These are phyloP conservation scores for Crataegus laevigata DNA, from an alignment of 306 rosid genomes.

Conservation along the genomic window DNA sequence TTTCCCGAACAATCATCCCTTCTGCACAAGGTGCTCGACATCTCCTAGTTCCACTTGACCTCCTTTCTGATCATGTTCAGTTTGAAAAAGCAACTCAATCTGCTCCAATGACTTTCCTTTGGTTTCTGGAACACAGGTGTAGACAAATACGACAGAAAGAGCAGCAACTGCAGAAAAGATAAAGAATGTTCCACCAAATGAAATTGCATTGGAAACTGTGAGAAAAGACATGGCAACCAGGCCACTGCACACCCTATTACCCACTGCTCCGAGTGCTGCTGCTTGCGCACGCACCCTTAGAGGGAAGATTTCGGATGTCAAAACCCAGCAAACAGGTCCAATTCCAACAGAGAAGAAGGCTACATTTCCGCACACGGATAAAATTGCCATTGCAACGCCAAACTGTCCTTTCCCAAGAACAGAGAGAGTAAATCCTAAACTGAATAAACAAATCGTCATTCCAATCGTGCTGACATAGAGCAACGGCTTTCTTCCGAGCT, in stretches of 20 bases:
- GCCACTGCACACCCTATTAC: constrained; percentile 72
- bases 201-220: constrained; percentile 45
- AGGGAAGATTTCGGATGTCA: constrained; percentile 89
- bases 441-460: constrained; percentile 80
- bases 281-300: constrained; percentile 74
- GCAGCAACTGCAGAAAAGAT: constrained; percentile 59
- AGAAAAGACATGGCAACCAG: constrained; percentile 82
- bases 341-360: constrained; percentile 91
- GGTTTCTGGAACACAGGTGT: constrained; percentile 70
- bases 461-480: constrained; percentile 81
- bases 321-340: constrained; percentile 94
- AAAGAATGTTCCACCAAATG: constrained; percentile 65
- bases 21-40: constrained; percentile 81
- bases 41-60: constrained; percentile 65
- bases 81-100: constrained; percentile 66
- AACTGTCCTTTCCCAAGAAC: constrained; percentile 46
- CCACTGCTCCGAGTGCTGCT: constrained; percentile 73
- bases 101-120: constrained; percentile 91
- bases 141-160: constrained; percentile 57
- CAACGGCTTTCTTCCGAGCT: constrained; percentile 75
- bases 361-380: constrained; percentile 83
- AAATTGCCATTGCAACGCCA: constrained; percentile 40
- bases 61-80: constrained; percentile 27
- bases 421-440: constrained; percentile 27
- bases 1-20: constrained; percentile 12